Evolutionary conservation across 768 basidiomycete genomes (phyloP).

Genomic region (Mycena indigotica): DNA sequence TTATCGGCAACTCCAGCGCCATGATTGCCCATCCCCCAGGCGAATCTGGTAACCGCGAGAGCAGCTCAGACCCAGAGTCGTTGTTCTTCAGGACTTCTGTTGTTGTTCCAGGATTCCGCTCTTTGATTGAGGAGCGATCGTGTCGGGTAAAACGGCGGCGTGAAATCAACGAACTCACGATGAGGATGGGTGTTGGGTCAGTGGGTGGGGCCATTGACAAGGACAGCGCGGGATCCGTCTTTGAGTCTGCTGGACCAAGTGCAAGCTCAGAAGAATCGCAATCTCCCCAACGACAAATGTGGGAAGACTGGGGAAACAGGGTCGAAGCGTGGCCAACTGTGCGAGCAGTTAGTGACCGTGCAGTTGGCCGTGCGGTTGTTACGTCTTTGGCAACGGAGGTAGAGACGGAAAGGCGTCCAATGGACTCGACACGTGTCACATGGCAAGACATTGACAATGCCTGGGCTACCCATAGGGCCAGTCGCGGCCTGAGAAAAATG

Average conservation of each 20-base stretch:
- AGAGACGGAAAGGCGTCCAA: constrained; percentile 39
- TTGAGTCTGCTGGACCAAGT: too few relatives aligned
- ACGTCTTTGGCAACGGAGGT: background rate
- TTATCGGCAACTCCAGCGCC: constrained; percentile 47
- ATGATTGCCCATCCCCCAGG: constrained; percentile 25
- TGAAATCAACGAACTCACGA: constrained; percentile 78
- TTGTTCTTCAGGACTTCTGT: constrained; percentile 69
- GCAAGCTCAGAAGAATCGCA: constrained; percentile 6
- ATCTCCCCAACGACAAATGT: constrained; percentile 35
- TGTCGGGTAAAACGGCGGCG: constrained; percentile 63
- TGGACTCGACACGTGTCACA: constrained; percentile 61
- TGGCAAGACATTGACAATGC: constrained; percentile 70
- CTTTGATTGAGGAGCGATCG: constrained; percentile 52
- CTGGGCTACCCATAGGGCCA: constrained; percentile 60
- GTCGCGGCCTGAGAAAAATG: constrained; percentile 53
- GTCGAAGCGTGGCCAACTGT: constrained; percentile 73
- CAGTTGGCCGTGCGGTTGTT: constrained; percentile 65
- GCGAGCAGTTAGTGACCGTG: constrained; percentile 73
- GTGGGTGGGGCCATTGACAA: constrained; percentile 67
- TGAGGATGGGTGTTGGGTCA: constrained; percentile 80
- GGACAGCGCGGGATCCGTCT: constrained; percentile 30
- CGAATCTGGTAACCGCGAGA: constrained; percentile 22
- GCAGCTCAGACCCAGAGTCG: constrained; percentile 29
- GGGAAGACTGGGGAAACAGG: constrained; percentile 70
- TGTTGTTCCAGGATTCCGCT: constrained; percentile 65